These are phyloP conservation scores for Chaetomium strumarium DNA, from an alignment of 2,329 filamentous ascomycete species.

Conservation along the genomic window DNA sequence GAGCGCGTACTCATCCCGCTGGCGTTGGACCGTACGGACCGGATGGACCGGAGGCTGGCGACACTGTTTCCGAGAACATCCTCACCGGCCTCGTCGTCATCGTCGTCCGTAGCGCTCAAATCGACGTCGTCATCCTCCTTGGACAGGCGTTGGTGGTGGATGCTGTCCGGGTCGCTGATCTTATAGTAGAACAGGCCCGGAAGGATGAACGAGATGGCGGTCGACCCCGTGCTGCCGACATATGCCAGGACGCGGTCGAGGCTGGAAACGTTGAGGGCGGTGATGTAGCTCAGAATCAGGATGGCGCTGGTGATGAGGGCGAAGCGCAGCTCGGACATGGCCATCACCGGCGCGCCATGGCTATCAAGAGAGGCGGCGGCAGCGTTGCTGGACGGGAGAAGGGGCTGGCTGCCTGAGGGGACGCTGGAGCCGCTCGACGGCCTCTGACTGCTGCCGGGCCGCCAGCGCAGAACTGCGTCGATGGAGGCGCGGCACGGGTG, in stretches of 20 bases:
- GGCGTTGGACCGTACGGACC: slow-evolving; percentile 37
- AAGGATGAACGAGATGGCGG: slow-evolving; percentile 93
- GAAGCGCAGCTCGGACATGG: slow-evolving; percentile 83
- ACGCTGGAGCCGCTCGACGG: slow-evolving; percentile 32
- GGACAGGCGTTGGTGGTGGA: slow-evolving; percentile 75
- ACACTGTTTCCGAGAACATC: slow-evolving; percentile 38
- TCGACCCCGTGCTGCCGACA: slow-evolving; percentile 89
- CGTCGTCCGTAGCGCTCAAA: slow-evolving; percentile 44
- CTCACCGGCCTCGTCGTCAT: slow-evolving; percentile 40
- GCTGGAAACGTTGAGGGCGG: slow-evolving; percentile 84
- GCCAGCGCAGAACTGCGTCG: slow-evolving; percentile 91
- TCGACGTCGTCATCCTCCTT: slow-evolving; percentile 78
- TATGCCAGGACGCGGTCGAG: slow-evolving; percentile 90
- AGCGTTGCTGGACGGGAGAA: slow-evolving; percentile 33
- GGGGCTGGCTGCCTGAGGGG: slow-evolving; percentile 37
- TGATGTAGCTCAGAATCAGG: slow-evolving; percentile 76
- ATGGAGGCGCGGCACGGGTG: slow-evolving; percentile 94
- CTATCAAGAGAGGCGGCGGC: slow-evolving; percentile 35
- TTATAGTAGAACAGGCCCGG: slow-evolving; percentile 98
- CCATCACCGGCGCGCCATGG: slow-evolving; percentile 48
- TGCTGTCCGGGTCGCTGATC: slow-evolving; percentile 83
- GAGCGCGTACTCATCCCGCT: background rate
- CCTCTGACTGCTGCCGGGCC: slow-evolving; percentile 42
- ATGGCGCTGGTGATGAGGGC: slow-evolving; percentile 83
- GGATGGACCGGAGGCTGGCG: slow-evolving; percentile 41